Conservation (phyloP, 768 basidiomycete species). For the Pilatotrama ljubarskyi region DNA sequence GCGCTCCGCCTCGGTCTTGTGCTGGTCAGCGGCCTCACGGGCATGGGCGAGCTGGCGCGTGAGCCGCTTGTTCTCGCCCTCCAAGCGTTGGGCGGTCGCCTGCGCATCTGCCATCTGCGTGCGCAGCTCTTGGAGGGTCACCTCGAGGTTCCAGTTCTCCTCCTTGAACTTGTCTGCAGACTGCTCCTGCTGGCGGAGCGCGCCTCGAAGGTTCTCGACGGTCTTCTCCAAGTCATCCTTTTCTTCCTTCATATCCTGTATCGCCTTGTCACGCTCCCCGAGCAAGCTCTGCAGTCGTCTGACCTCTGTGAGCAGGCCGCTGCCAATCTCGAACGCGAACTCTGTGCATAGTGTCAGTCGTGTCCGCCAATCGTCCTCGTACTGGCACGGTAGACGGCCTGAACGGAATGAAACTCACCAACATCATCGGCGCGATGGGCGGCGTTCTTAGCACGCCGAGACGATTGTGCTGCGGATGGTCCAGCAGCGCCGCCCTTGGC, state of each 20-base stretch:
- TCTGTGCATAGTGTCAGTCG: slow-evolving; percentile 45
- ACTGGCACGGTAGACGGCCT: too few species aligned
- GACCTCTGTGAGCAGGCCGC: slow-evolving; percentile 87
- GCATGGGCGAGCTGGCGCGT: slow-evolving; percentile 70
- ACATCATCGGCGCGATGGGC: slow-evolving; percentile 89
- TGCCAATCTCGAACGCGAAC: slow-evolving; percentile 98
- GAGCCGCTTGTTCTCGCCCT: slow-evolving; percentile 81
- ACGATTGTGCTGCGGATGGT: slow-evolving; percentile 80
- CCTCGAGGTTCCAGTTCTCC: slow-evolving; percentile 99
- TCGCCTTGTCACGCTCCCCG: slow-evolving; percentile 88
- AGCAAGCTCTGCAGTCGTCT: slow-evolving; percentile 88
- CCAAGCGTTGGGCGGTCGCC: slow-evolving; percentile 64
- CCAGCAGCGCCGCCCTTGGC: slow-evolving; percentile 55
- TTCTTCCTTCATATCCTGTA: slow-evolving; percentile 90
- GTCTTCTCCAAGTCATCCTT: slow-evolving; percentile 84
- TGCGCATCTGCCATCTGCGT: slow-evolving; percentile 67
- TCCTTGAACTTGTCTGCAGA: slow-evolving; percentile 89
- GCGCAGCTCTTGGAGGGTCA: slow-evolving; percentile 84
- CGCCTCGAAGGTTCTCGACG: slow-evolving; percentile 69
- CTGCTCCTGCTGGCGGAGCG: slow-evolving; percentile 80
- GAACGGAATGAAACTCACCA: slow-evolving; percentile 51
- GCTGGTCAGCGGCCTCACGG: slow-evolving; percentile 75
- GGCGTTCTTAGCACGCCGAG: slow-evolving; percentile 85
- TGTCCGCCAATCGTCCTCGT: too few species aligned
- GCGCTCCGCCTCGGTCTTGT: slow-evolving; percentile 85